Evolutionary conservation across 2,329 filamentous ascomycete genomes (phyloP).

Genomic region (Cytospora chrysosperma): DNA sequence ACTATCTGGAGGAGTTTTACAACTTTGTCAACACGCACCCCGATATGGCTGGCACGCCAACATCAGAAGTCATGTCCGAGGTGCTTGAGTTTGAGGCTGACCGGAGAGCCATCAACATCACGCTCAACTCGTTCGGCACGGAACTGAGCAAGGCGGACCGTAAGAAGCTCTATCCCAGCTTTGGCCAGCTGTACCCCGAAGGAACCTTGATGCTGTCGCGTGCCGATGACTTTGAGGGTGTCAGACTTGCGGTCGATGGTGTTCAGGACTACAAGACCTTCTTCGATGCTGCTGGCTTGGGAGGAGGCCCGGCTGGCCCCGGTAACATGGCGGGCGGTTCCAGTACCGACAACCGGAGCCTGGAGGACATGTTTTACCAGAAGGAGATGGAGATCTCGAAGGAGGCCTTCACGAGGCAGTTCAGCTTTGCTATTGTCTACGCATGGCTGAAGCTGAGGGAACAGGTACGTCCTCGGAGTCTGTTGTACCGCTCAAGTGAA

Average conservation of each 20-base stretch:
- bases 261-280: slow-evolving; percentile 92
- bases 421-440: slow-evolving; percentile 92
- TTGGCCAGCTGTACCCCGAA: slow-evolving; percentile 89
- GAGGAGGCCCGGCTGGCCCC: slow-evolving; percentile 67
- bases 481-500: not conserved
- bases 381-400: slow-evolving; percentile 99
- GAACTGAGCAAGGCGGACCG: slow-evolving; percentile 91
- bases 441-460: slow-evolving; percentile 97
- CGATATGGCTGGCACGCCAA: slow-evolving; percentile 84
- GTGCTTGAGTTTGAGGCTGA: slow-evolving; percentile 97
- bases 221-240: slow-evolving; percentile 92
- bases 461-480: slow-evolving; percentile 64
- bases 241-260: slow-evolving; percentile 89
- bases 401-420: slow-evolving; percentile 90
- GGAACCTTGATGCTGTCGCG: slow-evolving; percentile 92
- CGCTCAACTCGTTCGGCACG: slow-evolving; percentile 96
- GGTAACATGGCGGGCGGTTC: slow-evolving; percentile 83
- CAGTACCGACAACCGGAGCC: slow-evolving; percentile 79
- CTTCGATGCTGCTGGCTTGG: slow-evolving; percentile 86
- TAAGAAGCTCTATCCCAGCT: slow-evolving; percentile 92
- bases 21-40: slow-evolving; percentile 87
- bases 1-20: slow-evolving; percentile 98
- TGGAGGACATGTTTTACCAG: slow-evolving; percentile 98
- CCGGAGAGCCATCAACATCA: slow-evolving; percentile 96
- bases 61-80: slow-evolving; percentile 91